A percentile compares a stretch with the other conserved stretches of the same genome.
Conservation (phyloP, 2,329 filamentous ascomycete species). For the Ambrosiella beaveri region DNA sequence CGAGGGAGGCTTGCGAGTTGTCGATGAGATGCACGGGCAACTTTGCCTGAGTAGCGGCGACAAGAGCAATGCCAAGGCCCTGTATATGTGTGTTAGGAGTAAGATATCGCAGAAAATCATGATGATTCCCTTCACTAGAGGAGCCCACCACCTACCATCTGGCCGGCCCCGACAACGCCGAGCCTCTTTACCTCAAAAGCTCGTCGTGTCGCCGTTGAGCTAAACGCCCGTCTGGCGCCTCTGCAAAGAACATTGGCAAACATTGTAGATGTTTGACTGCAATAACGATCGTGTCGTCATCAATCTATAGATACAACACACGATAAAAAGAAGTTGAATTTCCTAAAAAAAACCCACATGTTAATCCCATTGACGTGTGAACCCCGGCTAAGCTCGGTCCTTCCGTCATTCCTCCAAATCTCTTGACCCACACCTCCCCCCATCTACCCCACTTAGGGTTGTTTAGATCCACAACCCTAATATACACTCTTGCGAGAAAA, state of each 20-base stretch:
- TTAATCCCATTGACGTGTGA: not conserved
- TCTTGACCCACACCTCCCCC: not conserved
- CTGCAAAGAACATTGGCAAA: not conserved
- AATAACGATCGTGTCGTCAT: not conserved
- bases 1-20: conserved; percentile 63
- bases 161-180: conserved; percentile 84
- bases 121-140: not conserved
- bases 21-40: conserved; percentile 80
- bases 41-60: conserved; percentile 69
- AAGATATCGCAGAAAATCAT: not conserved
- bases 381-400: not conserved
- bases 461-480: not conserved
- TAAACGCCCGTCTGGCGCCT: conserved; percentile 41
- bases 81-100: conserved; percentile 23
- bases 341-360: too few relatives aligned
- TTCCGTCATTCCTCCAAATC: not conserved
- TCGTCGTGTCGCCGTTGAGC: conserved; percentile 43
- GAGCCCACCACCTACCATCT: conserved; percentile 44
- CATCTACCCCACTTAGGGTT: not conserved
- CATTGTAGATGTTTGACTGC: not conserved
- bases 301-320: too few relatives aligned
- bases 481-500: not conserved
- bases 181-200: conserved; percentile 56
- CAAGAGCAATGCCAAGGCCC: conserved; percentile 90
- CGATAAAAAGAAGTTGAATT: too few relatives aligned